Evolutionary conservation across 768 basidiomycete species (phyloP), one percentile per base, ranked within the genome.

Genomic region (Pleurotus pulmonarius): DNA sequence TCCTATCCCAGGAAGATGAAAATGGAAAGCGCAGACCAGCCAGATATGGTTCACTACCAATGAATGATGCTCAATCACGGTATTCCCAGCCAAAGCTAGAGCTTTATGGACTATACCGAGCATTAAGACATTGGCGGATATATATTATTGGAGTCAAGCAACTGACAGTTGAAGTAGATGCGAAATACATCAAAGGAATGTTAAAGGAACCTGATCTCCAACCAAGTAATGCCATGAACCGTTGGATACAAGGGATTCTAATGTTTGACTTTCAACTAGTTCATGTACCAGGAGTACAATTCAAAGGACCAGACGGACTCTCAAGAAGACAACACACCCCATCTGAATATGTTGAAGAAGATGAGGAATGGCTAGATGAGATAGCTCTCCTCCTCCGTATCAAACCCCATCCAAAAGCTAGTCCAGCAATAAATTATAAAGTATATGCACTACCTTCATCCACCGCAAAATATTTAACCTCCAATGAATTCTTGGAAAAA

Each of bases 11-110:
- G 49, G 22, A 62, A 0, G 68, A 71, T 40, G 61, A 65, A 0
- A 24, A 64, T 11, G 65, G 63, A 2, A 11, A 55, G 11, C 34
- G 63, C n/a, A 20, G 60, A 38, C 66, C 67, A 2, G 63, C 67
- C 0, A 37, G 61, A 1, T 75, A 65, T 58, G 69, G 70, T 0
- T 75, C 71, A 0, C 48, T 75, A 11, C 59, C 69, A 0, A 51
- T 68, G 26, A 72, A 69, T 58, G 24, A 70, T 1, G 45, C 46
- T 2, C 64, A 72, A 57, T 38, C 60, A 3, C 46, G 60, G 15
- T 74, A 70, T 57, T 71, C 69, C 3, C 72, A 74, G 43, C 61
- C 69, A 0, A 75, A 75, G 38, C 44, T 72, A 0, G 72, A 75
- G 58, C 60, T 74, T 0, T 75, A 70, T 49, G 67, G 74, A 1